A percentile compares a stretch with the other conserved stretches of the same genome.
Evolutionary conservation across 1,139 yeast species (phyloP).

Genomic region (Candida smagusa): DNA sequence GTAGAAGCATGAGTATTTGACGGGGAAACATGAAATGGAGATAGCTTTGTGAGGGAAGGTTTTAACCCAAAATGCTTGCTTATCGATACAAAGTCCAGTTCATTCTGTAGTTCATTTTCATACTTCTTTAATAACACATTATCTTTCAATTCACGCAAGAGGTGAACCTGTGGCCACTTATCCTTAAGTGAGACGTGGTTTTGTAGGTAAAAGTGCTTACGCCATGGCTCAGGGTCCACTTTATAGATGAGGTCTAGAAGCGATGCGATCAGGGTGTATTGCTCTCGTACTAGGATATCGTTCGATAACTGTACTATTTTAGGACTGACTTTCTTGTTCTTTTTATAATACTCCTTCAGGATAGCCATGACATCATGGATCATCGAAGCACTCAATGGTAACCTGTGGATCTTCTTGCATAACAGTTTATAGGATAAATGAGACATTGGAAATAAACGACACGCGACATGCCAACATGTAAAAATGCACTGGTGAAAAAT

Average conservation of each 20-base stretch:
- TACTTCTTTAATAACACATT: slow-evolving; percentile 8
- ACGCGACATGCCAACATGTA: background rate
- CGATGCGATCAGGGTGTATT: slow-evolving; percentile 20
- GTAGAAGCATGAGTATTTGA: background rate
- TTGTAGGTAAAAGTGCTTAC: slow-evolving; percentile 17
- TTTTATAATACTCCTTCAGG: slow-evolving; percentile 4
- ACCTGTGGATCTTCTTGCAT: slow-evolving; percentile 20
- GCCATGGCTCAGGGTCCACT: slow-evolving; percentile 16
- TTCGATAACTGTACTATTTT: slow-evolving; percentile 17
- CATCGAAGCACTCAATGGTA: slow-evolving; percentile 22
- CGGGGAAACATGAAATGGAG: background rate
- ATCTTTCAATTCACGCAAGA: slow-evolving; percentile 24
- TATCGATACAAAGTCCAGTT: slow-evolving; percentile 12
- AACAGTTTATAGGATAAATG: slow-evolving; percentile 15
- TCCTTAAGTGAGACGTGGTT: slow-evolving; percentile 21
- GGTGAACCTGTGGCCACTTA: slow-evolving; percentile 37
- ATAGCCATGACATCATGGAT: slow-evolving; percentile 2
- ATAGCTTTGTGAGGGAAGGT: background rate
- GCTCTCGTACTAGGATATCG: slow-evolving; percentile 26
- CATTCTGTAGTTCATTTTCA: slow-evolving; percentile 11
- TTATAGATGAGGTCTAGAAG: slow-evolving; percentile 32
- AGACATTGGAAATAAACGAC: background rate
- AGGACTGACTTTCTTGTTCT: slow-evolving; percentile 11
- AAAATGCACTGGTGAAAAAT: background rate
- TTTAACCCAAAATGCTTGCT: slow-evolving; percentile 12